These are phyloP conservation scores for Amphichorda felina DNA, from an alignment of 2,329 filamentous ascomycete genomes.

Conservation along the genomic window DNA sequence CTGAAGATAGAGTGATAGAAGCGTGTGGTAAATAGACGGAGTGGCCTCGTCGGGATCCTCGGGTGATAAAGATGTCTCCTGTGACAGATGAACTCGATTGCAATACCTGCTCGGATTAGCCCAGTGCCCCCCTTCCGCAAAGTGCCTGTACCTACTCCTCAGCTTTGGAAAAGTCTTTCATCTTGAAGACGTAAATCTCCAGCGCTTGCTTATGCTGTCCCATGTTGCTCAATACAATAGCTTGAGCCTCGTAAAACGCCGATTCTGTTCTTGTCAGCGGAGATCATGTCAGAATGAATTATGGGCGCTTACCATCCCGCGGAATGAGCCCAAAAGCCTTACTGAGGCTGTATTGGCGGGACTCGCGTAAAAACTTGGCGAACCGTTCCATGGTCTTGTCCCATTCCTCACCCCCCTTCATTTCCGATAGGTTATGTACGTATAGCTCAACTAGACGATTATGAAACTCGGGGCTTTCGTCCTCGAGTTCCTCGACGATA, in stretches of 20 bases:
- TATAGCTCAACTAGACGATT: conserved; percentile 66
- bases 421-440: conserved; percentile 42
- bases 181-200: conserved; percentile 95
- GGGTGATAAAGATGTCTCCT: conserved; percentile 28
- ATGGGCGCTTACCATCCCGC: conserved; percentile 50
- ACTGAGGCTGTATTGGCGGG: conserved; percentile 68
- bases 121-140: neutral
- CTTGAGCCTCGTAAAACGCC: conserved; percentile 78
- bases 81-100: conserved; percentile 65
- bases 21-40: conserved; percentile 80
- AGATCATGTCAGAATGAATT: no score
- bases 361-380: conserved; percentile 62
- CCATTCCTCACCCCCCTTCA: conserved; percentile 35
- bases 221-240: conserved; percentile 89
- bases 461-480: conserved; percentile 77
- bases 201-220: conserved; percentile 88
- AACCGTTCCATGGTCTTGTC: conserved; percentile 52
- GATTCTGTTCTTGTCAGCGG: conserved; percentile 45
- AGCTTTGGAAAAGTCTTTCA: conserved; percentile 76
- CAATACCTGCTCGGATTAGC: conserved; percentile 53
- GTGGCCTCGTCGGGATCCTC: conserved; percentile 35
- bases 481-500: conserved; percentile 76
- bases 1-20: conserved; percentile 79
- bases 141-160: conserved; percentile 60
- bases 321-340: conserved; percentile 70